Percentiles rank a stretch among this genome's conserved stretches.
These are phyloP conservation scores for Fusarium sp. DNA, from an alignment of 2,329 filamentous ascomycete species.

Conservation along the genomic window DNA sequence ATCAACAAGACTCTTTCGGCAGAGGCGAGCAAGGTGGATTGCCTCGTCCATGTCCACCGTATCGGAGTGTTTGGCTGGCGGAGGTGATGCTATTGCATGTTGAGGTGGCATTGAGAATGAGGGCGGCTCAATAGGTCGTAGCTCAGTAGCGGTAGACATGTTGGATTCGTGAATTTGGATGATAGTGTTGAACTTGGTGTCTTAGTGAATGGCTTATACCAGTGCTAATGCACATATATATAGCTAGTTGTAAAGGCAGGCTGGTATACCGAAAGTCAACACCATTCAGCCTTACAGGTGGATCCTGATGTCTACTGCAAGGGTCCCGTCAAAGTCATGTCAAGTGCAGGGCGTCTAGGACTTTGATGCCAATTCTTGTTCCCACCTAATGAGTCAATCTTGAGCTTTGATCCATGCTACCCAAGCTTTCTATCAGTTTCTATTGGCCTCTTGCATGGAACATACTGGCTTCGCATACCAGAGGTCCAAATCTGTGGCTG, in stretches of 20 bases:
- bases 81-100: not conserved
- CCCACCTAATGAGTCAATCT: conserved; percentile 25
- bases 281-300: conserved; percentile 36
- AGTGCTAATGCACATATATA: conserved; percentile 16
- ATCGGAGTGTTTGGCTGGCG: conserved; percentile 4
- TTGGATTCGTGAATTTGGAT: not conserved
- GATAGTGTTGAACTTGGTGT: not conserved
- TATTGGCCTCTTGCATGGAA: not conserved
- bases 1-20: conserved; percentile 45
- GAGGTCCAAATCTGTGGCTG: not conserved
- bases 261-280: not conserved
- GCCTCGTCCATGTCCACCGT: conserved; percentile 45
- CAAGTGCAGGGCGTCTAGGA: conserved; percentile 36
- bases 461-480: not conserved
- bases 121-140: conserved; percentile 39
- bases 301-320: conserved; percentile 7
- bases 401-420: not conserved
- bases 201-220: not conserved
- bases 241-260: not conserved
- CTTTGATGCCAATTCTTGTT: not conserved
- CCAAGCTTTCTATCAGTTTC: not conserved
- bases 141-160: conserved; percentile 51
- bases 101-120: conserved; percentile 20
- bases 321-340: conserved; percentile 20
- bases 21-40: conserved; percentile 46